Evolutionary conservation across 768 basidiomycete species (phyloP).

Genomic region (Tricholoma bakamatsutake): DNA sequence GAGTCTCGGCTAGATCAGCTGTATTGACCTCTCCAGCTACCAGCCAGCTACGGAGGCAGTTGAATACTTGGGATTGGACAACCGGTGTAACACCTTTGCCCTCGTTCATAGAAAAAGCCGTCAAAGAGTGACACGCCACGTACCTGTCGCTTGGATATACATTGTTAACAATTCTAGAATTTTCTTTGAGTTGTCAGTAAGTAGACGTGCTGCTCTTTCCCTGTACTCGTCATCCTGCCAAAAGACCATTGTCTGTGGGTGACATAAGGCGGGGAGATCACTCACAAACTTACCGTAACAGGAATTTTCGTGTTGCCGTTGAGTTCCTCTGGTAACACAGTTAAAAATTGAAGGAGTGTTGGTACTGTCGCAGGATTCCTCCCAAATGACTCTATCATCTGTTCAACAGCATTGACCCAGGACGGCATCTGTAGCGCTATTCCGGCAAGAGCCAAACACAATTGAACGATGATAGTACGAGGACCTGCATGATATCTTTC

Average conservation of each 20-base stretch:
- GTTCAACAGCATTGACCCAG: constrained; percentile 78
- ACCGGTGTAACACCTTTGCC: constrained; percentile 70
- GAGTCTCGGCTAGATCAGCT: constrained; percentile 58
- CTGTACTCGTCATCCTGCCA: constrained; percentile 70
- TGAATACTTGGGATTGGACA: constrained; percentile 79
- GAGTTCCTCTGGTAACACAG: constrained; percentile 87
- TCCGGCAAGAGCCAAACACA: constrained; percentile 86
- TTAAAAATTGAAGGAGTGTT: constrained; percentile 82
- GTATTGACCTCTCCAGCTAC: constrained; percentile 77
- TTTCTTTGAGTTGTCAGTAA: constrained; percentile 62
- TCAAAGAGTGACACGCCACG: constrained; percentile 18
- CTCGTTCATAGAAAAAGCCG: background rate
- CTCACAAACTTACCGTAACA: constrained; percentile 59
- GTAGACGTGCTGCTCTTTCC: constrained; percentile 51
- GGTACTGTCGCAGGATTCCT: constrained; percentile 79
- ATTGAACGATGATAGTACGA: constrained; percentile 78
- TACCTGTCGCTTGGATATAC: constrained; percentile 87
- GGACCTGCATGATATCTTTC: constrained; percentile 70
- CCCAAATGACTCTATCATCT: constrained; percentile 82
- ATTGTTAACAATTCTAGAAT: constrained; percentile 76
- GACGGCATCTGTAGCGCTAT: constrained; percentile 84
- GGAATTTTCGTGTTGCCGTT: constrained; percentile 82
- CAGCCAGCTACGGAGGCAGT: constrained; percentile 85
- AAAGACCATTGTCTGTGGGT: background rate
- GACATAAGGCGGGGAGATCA: background rate